These are phyloP conservation scores for Barnettozyma sucrosica DNA, from an alignment of 805 yeast species.

Conservation along the genomic window DNA sequence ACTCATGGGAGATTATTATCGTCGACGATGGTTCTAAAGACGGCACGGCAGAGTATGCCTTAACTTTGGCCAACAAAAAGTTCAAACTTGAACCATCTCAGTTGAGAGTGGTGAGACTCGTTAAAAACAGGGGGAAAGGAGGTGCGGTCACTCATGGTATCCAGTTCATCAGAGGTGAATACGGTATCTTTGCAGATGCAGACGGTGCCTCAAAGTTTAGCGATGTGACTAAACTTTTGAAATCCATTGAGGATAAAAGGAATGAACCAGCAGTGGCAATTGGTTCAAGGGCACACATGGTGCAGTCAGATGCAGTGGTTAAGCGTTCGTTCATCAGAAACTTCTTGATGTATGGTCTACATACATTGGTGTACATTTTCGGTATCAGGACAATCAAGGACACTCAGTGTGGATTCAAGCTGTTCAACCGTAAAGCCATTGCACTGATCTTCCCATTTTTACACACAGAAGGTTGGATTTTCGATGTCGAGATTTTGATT, in stretches of 20 bases:
- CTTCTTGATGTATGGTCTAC: slow-evolving; percentile 88
- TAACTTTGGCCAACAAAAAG: slow-evolving; percentile 45
- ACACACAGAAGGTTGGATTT: slow-evolving; percentile 98
- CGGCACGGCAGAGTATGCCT: slow-evolving; percentile 67
- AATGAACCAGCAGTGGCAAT: slow-evolving; percentile 59
- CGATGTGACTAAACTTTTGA: slow-evolving; percentile 53
- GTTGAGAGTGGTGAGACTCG: slow-evolving; percentile 65
- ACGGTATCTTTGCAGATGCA: slow-evolving; percentile 88
- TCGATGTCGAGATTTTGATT: slow-evolving; percentile 88
- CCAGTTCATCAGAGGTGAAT: slow-evolving; percentile 64
- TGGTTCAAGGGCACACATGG: slow-evolving; percentile 97
- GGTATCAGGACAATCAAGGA: slow-evolving; percentile 85
- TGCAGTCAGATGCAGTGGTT: slow-evolving; percentile 93
- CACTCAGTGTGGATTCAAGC: slow-evolving; percentile 96
- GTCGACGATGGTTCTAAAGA: slow-evolving; percentile 93
- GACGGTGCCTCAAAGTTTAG: slow-evolving; percentile 89
- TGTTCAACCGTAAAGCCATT: slow-evolving; percentile 72
- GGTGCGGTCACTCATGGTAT: slow-evolving; percentile 97
- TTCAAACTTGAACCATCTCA: slow-evolving; percentile 48
- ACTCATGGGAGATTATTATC: slow-evolving; percentile 67
- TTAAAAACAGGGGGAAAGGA: slow-evolving; percentile 84
- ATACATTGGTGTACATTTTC: slow-evolving; percentile 76
- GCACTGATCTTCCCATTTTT: slow-evolving; percentile 70
- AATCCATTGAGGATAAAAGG: slow-evolving; percentile 29
- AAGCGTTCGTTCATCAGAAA: slow-evolving; percentile 84